Base-by-base conservation (phyloP, 768 basidiomycete species). In the Tylopilus intermedius region DNA sequence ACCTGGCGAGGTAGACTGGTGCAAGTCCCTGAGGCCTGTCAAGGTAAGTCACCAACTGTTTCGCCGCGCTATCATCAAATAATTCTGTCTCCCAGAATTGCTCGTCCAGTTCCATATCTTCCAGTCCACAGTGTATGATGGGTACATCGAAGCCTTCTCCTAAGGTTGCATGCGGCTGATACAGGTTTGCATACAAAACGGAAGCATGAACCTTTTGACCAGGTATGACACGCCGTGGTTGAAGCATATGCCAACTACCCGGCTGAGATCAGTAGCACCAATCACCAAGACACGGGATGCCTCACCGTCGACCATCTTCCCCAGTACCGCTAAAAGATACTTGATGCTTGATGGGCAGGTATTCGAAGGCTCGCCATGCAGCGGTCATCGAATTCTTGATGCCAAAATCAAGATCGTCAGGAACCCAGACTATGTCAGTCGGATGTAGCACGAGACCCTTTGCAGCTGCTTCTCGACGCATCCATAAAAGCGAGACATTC, bases 71-170 rank as follows among this genome's bases (percentile, higher is more conserved):
- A 7, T 58, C 45, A 13, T 63, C 61, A 24, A 65, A 65, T 7
- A 66, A 33, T 13, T 47, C 55, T 0, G 53, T 57, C 41, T 65
- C 63, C 64, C 63, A 65, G 6, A 60, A 15, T 11, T 40, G 11
- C 14, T 27, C 5, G 14, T 54, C 54, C 8, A 65, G 29, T 8
- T 55, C 45, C 2, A 29, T 14, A 24, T 48, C 53, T 6, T 52
- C 54, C 1, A 39, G 39, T 45, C 32, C 46, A 8, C 27, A 14
- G 3, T 47, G 56, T 24, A 43, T 27, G 27, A 46, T 53, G 3
- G 60, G 56, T n/a, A 65, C 57, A 8, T 65, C 64, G 21, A 65
- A 64, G 22, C 63, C 63, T 2, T 60, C 55, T 42, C 64, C 63
- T 2, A 55, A 37, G 4, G 57, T 58, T 14, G 58, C 61, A 2